These are phyloP conservation scores for Diaporthe sp. DNA, from an alignment of 2,329 filamentous ascomycete genomes.

Conservation along the genomic window DNA sequence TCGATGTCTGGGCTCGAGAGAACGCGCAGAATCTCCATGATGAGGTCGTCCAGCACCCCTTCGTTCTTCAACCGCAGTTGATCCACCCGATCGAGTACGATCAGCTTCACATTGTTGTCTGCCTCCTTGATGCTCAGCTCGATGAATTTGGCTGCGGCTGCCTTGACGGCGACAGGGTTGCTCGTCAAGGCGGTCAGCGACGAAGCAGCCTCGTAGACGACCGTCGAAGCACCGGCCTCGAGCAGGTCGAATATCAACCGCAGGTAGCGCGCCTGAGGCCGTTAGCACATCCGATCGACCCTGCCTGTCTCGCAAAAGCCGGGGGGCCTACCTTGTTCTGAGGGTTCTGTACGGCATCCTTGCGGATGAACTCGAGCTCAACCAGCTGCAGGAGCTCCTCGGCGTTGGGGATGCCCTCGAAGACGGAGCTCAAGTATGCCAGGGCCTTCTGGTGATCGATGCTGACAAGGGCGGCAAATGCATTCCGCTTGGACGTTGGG, in stretches of 20 bases:
- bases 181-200: conserved; percentile 93
- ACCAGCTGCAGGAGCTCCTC: conserved; percentile 94
- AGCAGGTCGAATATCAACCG: conserved; percentile 96
- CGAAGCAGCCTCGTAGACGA: conserved; percentile 97
- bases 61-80: conserved; percentile 89
- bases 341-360: conserved; percentile 94
- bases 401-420: conserved; percentile 93
- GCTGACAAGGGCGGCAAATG: conserved; percentile 89
- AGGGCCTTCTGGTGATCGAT: conserved; percentile 96
- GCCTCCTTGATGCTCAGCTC: conserved; percentile 97
- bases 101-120: conserved; percentile 99
- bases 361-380: conserved; percentile 96
- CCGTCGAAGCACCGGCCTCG: conserved; percentile 92
- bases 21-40: conserved; percentile 97
- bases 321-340: conserved; percentile 83
- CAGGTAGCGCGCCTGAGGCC: conserved; percentile 82
- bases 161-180: conserved; percentile 98
- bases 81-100: conserved; percentile 94
- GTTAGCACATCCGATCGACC: conserved; percentile 47
- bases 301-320: background rate
- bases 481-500: conserved; percentile 97
- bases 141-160: conserved; percentile 95
- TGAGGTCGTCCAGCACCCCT: conserved; percentile 91
- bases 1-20: conserved; percentile 96
- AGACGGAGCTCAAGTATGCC: conserved; percentile 87